Base-by-base conservation (phyloP, 768 basidiomycete genomes). In the Collybia nuda region DNA sequence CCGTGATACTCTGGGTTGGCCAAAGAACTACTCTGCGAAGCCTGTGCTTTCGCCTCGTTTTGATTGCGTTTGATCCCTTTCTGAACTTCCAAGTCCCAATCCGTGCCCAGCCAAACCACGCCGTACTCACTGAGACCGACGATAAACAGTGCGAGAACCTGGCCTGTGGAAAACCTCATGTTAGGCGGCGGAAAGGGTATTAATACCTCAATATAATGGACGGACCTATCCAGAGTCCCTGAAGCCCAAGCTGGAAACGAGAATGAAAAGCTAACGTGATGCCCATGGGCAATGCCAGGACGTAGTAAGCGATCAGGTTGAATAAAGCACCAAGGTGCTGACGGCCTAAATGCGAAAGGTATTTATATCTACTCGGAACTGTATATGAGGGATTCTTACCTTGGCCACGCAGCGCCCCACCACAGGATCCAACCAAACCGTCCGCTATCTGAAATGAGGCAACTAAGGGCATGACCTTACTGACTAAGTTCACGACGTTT, bases 211-310 rank as follows among this genome's bases (percentile, higher is more conserved):
- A 32, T 32, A 3, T 14, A 4, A 32, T 32, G 57, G 21, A 78
- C 51, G 69, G 61, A 63, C 91, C 93, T 43, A 88, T 79, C 93
- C 93, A 95, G 9, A 95, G 74, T 12, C 93, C 93, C 41, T 76
- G 69, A 14, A 94, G 74, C 1, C 76, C 84, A 17, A 72, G 61
- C 36, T 58, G 32, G 51, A 72, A 72, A 17, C 64, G 60, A 3
- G 61, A 57, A 57, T 74, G 72, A 65, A 92, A 91, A 5, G 88
- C 77, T 11, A 93, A 78, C 55, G 79, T 84, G 43, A 92, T 73
- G 6, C 89, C 92, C 50, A 90, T 72, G 0, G 92, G 90, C 22
- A 93, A 79, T 22, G 90, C 88, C 65, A 92, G 68, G 29, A 84
- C 66, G 58, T 93, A 93, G 67, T 93, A 93, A 1, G 87, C 86